phyloP scores from a whole-genome alignment of 805 yeast genomes.

The Middelhovenomyces tepae region DNA sequence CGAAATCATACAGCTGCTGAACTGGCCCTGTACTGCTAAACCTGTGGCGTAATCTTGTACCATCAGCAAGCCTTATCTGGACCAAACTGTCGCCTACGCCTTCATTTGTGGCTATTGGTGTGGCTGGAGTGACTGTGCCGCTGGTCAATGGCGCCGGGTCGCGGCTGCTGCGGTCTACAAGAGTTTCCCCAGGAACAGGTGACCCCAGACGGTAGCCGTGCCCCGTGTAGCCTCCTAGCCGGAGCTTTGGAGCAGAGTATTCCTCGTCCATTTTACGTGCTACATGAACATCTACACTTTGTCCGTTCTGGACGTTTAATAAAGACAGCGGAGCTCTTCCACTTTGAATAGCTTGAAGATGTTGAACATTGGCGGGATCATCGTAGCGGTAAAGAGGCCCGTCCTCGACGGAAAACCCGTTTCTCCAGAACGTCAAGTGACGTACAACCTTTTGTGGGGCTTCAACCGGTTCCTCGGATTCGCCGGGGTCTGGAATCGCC shows the following conservation, averaged over 20 bases:
- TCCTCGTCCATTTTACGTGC: slow-evolving; percentile 73
- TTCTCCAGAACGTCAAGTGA: slow-evolving; percentile 89
- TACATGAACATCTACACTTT: slow-evolving; percentile 89
- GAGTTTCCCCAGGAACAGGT: slow-evolving; percentile 68
- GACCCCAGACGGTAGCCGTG: slow-evolving; percentile 81
- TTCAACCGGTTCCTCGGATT: slow-evolving; percentile 28
- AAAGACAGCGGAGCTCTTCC: slow-evolving; percentile 88
- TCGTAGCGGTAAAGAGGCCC: slow-evolving; percentile 81
- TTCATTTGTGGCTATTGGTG: slow-evolving; percentile 17
- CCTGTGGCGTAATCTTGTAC: slow-evolving; percentile 55
- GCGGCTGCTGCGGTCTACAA: slow-evolving; percentile 12
- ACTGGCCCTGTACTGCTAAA: slow-evolving; percentile 62
- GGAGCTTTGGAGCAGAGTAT: slow-evolving; percentile 57
- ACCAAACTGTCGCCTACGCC: slow-evolving; percentile 58
- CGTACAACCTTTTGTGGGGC: slow-evolving; percentile 55
- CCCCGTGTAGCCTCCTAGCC: slow-evolving; percentile 64
- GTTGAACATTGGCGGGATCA: slow-evolving; percentile 79
- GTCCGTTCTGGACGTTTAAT: slow-evolving; percentile 77
- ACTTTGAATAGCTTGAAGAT: slow-evolving; percentile 68
- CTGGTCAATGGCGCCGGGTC: slow-evolving; percentile 13
- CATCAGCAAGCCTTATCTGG: slow-evolving; percentile 79
- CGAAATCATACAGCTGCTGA: slow-evolving; percentile 58
- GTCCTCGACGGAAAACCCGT: slow-evolving; percentile 92
- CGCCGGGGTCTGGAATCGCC: slow-evolving; percentile 12
- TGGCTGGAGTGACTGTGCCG: slow-evolving; percentile 20